These are phyloP conservation scores for Handroanthus guayacan DNA, from an alignment of 257 asterid genomes.

Conservation along the genomic window DNA sequence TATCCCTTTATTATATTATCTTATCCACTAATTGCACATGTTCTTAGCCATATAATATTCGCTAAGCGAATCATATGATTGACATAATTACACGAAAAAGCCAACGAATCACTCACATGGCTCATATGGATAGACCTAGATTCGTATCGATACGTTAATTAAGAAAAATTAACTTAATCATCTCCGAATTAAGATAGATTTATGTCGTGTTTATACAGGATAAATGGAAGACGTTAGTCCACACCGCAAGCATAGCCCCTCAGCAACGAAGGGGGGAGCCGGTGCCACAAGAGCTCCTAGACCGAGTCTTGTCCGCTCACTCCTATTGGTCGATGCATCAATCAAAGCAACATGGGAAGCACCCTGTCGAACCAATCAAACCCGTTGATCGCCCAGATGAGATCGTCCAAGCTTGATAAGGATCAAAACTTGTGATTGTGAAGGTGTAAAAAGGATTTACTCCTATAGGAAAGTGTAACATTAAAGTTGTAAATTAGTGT, in stretches of 20 bases:
- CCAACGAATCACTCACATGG: slow-evolving; percentile 44
- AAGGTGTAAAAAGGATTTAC: slow-evolving; percentile 42
- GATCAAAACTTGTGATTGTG: slow-evolving; percentile 23
- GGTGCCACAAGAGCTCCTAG: slow-evolving; percentile 87
- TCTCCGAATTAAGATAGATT: slow-evolving; percentile 28
- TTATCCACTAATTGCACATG: slow-evolving; percentile 37
- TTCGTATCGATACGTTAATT: slow-evolving; percentile 11
- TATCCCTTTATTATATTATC: slow-evolving; percentile 9
- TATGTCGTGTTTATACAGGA: slow-evolving; percentile 55
- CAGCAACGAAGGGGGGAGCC: slow-evolving; percentile 94
- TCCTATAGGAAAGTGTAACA: slow-evolving; percentile 42
- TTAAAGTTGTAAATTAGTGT: slow-evolving; percentile 49
- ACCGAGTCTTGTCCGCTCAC: slow-evolving; percentile 77
- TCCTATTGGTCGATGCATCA: slow-evolving; percentile 78
- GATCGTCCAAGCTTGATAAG: slow-evolving; percentile 45
- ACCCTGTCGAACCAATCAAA: slow-evolving; percentile 44
- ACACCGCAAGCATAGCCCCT: slow-evolving; percentile 90
- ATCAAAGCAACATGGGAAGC: slow-evolving; percentile 69
- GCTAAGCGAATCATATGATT: slow-evolving; percentile 36
- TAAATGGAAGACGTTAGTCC: slow-evolving; percentile 94
- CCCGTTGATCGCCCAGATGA: slow-evolving; percentile 36
- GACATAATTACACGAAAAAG: slow-evolving; percentile 37
- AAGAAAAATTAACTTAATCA: neutral
- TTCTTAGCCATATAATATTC: slow-evolving; percentile 37
- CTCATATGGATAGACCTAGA: slow-evolving; percentile 26